Conservation (phyloP, 2,329 filamentous ascomycete genomes). For the Daldinia sp. region DNA sequence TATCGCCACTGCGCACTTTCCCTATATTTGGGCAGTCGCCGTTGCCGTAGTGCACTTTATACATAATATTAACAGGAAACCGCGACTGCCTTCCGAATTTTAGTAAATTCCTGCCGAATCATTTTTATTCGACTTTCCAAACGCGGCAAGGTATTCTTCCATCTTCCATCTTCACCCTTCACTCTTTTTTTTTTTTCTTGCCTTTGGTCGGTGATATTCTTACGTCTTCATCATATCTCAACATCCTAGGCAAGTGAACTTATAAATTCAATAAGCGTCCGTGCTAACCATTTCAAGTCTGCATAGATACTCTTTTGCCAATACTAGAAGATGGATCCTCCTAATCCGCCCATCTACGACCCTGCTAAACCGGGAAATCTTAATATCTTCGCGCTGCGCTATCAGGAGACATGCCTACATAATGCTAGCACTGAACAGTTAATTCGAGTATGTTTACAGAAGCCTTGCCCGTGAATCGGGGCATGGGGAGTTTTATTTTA, state of each 20-base stretch:
- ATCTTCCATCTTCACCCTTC: not conserved
- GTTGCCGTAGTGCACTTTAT: not conserved
- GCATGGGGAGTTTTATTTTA: too few species aligned
- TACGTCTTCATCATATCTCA: not conserved
- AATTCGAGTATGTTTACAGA: not conserved
- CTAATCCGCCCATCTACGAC: not conserved
- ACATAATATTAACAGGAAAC: not conserved
- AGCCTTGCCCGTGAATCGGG: not conserved
- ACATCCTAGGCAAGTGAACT: not conserved
- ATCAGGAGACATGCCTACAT: not conserved
- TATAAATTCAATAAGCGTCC: not conserved
- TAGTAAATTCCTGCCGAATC: too few species aligned
- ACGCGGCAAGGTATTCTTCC: not conserved
- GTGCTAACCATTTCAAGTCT: not conserved
- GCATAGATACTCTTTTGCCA: too few species aligned
- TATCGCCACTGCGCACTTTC: not conserved
- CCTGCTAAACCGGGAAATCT: not conserved
- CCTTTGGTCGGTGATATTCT: not conserved
- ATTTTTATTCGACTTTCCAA: too few species aligned
- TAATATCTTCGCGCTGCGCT: not conserved
- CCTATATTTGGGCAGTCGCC: not conserved
- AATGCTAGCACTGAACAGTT: not conserved
- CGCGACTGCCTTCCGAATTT: not conserved
- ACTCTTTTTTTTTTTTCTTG: not conserved
- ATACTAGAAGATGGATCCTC: not conserved